phyloP scores from a whole-genome alignment of 225 moss, liverwort and hornwort genomes.

The Marchantia polymorpha region DNA sequence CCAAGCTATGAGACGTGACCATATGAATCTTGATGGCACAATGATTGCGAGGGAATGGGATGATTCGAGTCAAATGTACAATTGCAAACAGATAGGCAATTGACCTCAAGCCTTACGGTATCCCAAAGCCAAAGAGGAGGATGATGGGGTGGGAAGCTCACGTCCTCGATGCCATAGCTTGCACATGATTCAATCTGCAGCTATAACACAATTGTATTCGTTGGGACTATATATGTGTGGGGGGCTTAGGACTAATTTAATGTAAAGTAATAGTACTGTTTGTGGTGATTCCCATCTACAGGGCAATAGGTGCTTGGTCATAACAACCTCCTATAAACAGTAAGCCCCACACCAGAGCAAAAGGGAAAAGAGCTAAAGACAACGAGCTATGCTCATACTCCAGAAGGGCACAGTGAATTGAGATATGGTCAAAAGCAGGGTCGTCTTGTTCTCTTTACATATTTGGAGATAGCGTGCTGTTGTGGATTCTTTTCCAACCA shows the following conservation, averaged over 20 bases:
- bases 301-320: background rate
- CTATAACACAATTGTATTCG: background rate
- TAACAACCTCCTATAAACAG: constrained; percentile 7
- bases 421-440: background rate
- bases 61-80: background rate
- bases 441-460: constrained; percentile 8
- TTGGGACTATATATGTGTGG: background rate
- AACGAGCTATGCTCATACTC: background rate
- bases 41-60: constrained; percentile 9
- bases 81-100: background rate
- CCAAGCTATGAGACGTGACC: background rate
- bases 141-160: background rate
- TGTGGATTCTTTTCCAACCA: constrained; percentile 4
- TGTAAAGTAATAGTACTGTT: background rate
- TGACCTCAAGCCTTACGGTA: background rate
- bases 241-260: background rate
- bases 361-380: background rate
- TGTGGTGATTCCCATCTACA: background rate
- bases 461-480: constrained; percentile 8
- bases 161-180: background rate
- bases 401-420: background rate
- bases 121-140: background rate
- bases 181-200: background rate
- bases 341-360: background rate
- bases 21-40: background rate